A percentile compares a stretch with the other conserved stretches of the same genome.
phyloP scores from a whole-genome alignment of 345 rosid species.

The Sonneratia alba region DNA sequence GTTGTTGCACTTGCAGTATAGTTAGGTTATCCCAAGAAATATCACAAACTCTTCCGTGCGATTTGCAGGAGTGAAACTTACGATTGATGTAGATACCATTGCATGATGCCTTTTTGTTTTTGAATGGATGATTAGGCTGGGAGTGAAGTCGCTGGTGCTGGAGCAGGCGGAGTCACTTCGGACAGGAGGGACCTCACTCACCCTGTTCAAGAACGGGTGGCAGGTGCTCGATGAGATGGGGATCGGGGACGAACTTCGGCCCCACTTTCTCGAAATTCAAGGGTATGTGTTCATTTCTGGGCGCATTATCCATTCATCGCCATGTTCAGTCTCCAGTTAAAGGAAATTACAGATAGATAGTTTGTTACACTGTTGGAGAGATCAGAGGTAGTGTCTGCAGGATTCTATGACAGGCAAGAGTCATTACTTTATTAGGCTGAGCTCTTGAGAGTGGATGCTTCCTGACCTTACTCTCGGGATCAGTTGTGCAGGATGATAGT shows the following conservation, averaged over 20 bases:
- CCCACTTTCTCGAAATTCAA: constrained; percentile 70
- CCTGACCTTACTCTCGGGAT: constrained; percentile 42
- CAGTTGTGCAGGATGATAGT: constrained; percentile 92
- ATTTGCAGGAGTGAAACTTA: background rate
- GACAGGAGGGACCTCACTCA: constrained; percentile 80
- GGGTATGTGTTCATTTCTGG: constrained; percentile 35
- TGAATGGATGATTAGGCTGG: constrained; percentile 33
- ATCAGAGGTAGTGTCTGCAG: background rate
- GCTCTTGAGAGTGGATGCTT: background rate
- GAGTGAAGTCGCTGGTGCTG: constrained; percentile 65
- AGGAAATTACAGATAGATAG: background rate
- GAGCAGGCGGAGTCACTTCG: constrained; percentile 86
- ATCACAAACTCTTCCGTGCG: background rate
- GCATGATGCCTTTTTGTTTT: background rate
- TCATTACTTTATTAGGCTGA: background rate
- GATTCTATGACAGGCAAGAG: background rate
- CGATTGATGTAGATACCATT: background rate
- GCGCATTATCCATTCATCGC: background rate
- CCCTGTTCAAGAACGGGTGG: constrained; percentile 96
- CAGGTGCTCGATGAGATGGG: constrained; percentile 79
- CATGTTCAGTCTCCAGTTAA: background rate
- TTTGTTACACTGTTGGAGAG: background rate
- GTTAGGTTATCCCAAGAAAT: background rate
- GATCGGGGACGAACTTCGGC: constrained; percentile 62
- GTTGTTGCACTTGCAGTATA: background rate